phyloP scores from a whole-genome alignment of 73 alveolate genomes.

The Paramecium biaurelia region DNA sequence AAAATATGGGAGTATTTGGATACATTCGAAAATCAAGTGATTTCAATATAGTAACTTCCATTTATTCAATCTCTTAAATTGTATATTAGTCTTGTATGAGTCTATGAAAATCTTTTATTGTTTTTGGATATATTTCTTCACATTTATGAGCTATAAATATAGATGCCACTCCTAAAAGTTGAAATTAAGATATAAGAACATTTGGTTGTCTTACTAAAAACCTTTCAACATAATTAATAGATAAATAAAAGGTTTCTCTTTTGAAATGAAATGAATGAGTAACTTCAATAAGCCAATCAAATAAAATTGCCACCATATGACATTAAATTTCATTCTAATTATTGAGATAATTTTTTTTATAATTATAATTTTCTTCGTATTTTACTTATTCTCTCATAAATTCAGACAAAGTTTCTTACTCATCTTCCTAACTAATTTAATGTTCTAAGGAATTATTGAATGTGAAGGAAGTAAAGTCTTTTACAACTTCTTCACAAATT shows the following conservation, averaged over 20 bases:
- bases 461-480: neutral
- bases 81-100: neutral
- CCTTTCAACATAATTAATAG: neutral
- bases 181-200: neutral
- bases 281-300: slow-evolving; percentile 36
- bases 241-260: slow-evolving; percentile 27
- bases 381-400: slow-evolving; percentile 23
- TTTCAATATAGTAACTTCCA: neutral
- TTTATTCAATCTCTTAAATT: neutral
- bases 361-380: neutral
- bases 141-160: slow-evolving; percentile 26
- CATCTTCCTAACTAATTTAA: neutral
- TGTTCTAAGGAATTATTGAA: neutral
- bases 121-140: slow-evolving; percentile 2
- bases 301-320: slow-evolving; percentile 12
- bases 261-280: neutral
- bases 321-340: neutral
- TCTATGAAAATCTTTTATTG: neutral
- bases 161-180: neutral
- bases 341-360: neutral
- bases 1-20: slow-evolving; percentile 29
- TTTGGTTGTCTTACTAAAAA: neutral
- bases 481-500: neutral
- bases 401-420: neutral
- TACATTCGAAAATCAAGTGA: neutral